Conservation (phyloP, 208 protist species). For the Phytomonas sp. region DNA sequence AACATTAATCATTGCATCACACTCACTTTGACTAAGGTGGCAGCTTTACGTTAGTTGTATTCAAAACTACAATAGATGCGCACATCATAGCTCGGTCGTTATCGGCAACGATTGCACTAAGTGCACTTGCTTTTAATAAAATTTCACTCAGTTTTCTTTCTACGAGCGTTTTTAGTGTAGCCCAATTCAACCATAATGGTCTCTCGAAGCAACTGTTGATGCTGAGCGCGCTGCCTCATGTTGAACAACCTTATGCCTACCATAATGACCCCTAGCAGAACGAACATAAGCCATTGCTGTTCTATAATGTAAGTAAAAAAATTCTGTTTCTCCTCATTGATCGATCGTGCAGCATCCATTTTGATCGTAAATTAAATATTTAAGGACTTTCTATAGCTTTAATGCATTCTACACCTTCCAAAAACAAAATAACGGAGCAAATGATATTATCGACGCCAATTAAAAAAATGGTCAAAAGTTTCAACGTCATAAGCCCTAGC, state of each 20-base stretch:
- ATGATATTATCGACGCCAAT: not conserved
- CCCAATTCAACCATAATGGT: constrained; percentile 55
- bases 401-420: constrained; percentile 12
- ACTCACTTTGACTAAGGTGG: not conserved
- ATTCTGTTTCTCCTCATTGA: not conserved
- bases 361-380: constrained; percentile 7
- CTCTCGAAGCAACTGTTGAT: constrained; percentile 53
- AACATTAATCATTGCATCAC: not conserved
- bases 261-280: constrained; percentile 64
- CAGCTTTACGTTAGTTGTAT: not conserved
- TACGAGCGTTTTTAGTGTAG: constrained; percentile 17
- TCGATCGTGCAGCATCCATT: not conserved
- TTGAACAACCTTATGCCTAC: constrained; percentile 76
- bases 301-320: not conserved
- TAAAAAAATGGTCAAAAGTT: too few relatives aligned
- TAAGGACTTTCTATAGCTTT: constrained; percentile 3
- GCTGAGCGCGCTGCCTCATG: constrained; percentile 48
- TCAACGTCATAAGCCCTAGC: too few relatives aligned
- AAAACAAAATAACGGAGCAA: constrained; percentile 8
- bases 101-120: not conserved
- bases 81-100: not conserved
- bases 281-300: constrained; percentile 48
- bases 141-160: constrained; percentile 15
- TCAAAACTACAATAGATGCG: not conserved
- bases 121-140: not conserved